Percentiles rank a stretch among this genome's conserved stretches.
Conservation (phyloP, 75 land plant genomes). For the Chamaecyparis obtusa region DNA sequence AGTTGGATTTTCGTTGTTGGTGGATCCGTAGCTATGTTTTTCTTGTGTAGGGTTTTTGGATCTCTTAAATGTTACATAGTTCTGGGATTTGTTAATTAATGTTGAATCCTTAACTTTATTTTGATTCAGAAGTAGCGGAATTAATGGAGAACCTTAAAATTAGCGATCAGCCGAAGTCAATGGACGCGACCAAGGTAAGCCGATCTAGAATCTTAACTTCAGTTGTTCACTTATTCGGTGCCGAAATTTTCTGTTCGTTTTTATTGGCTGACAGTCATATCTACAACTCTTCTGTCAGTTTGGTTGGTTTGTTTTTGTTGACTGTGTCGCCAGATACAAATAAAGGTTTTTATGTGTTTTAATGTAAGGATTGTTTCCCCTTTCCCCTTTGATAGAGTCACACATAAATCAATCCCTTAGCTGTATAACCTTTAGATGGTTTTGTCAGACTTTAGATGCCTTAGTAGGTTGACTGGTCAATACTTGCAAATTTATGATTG, state of each 20-base stretch:
- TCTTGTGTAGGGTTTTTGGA: neutral
- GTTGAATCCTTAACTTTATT: neutral
- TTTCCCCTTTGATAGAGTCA: too few relatives aligned
- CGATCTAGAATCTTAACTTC: neutral
- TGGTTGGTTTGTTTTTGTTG: neutral
- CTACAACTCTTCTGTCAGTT: neutral
- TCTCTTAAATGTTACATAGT: neutral
- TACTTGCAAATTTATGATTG: neutral
- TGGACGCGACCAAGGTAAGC: conserved; percentile 3
- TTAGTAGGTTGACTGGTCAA: neutral
- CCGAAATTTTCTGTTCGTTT: neutral
- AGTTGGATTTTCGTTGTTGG: neutral
- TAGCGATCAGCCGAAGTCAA: neutral
- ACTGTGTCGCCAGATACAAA: too few relatives aligned
- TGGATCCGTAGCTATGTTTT: neutral
- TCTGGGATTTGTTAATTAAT: neutral
- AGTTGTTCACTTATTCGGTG: neutral
- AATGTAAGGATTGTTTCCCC: too few relatives aligned
- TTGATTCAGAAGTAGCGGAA: conserved; percentile 10
- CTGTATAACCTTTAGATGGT: neutral
- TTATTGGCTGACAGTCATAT: too few relatives aligned
- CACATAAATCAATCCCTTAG: too few relatives aligned
- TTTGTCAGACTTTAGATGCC: neutral
- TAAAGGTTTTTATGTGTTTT: too few relatives aligned
- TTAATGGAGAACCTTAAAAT: conserved; percentile 10